Percentiles rank a stretch among this genome's conserved stretches.
phyloP scores from a whole-genome alignment of 805 yeast genomes.

The Danielia reshetovae region DNA sequence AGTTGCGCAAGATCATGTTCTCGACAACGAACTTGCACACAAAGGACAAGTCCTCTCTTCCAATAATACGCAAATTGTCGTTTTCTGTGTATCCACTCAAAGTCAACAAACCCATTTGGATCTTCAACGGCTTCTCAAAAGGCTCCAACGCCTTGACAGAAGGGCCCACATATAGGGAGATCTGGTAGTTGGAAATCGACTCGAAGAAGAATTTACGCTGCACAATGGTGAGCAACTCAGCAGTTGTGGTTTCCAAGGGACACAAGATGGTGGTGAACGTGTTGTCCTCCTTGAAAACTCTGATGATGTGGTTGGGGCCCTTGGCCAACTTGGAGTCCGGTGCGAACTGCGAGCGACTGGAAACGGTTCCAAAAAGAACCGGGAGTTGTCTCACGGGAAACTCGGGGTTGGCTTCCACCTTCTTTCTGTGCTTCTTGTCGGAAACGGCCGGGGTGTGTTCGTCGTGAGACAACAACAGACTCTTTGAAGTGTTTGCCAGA shows the following conservation, averaged over 20 bases:
- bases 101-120: slow-evolving; percentile 68
- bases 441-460: too few relatives aligned
- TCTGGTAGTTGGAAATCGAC: slow-evolving; percentile 65
- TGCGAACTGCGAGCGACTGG: slow-evolving; percentile 1
- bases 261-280: slow-evolving; percentile 82
- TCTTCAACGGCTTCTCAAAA: slow-evolving; percentile 70
- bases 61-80: slow-evolving; percentile 75
- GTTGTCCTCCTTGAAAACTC: slow-evolving; percentile 80
- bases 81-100: slow-evolving; percentile 74
- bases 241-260: slow-evolving; percentile 71
- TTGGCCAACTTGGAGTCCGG: slow-evolving; percentile 6
- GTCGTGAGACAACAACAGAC: slow-evolving; percentile 1
- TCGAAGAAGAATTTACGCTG: slow-evolving; percentile 77
- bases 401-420: slow-evolving; percentile 7
- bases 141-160: slow-evolving; percentile 68
- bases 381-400: slow-evolving; percentile 22
- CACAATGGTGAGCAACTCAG: slow-evolving; percentile 65
- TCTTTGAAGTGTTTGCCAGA: slow-evolving; percentile 2
- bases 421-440: slow-evolving; percentile 6
- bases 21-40: slow-evolving; percentile 77
- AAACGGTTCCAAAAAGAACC: slow-evolving; percentile 27
- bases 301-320: slow-evolving; percentile 47
- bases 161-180: slow-evolving; percentile 73
- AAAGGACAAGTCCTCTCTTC: slow-evolving; percentile 79
- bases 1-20: slow-evolving; percentile 54